phyloP scores from a whole-genome alignment of 148 eudicot species.

The Chenopodium berlandieri region DNA sequence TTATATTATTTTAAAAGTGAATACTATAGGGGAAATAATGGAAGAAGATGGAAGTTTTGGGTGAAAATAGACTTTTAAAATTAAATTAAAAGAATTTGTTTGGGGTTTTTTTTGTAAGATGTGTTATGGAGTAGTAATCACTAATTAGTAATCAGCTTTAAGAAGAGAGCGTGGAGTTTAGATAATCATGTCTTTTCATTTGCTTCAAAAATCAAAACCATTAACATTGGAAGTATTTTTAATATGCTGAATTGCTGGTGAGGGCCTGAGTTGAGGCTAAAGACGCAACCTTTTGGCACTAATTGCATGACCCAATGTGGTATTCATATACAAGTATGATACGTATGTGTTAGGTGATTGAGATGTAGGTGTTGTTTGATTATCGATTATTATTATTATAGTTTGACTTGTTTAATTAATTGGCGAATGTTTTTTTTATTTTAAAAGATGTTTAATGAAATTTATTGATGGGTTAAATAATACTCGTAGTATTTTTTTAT shows the following conservation, averaged over 20 bases:
- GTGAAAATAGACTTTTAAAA: too few species aligned
- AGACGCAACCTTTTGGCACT: neutral
- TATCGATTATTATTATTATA: neutral
- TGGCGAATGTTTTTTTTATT: too few species aligned
- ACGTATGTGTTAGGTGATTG: neutral
- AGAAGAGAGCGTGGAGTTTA: conserved; percentile 19
- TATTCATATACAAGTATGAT: neutral
- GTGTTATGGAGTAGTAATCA: too few species aligned
- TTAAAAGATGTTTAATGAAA: too few species aligned
- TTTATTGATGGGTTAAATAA: too few species aligned
- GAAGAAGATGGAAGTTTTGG: too few species aligned
- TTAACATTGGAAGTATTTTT: neutral
- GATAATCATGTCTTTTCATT: conserved; percentile 17
- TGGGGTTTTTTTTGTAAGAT: too few species aligned
- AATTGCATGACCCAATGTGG: neutral
- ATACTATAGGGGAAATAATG: too few species aligned
- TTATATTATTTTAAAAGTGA: too few species aligned
- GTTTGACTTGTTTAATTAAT: neutral
- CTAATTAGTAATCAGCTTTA: neutral
- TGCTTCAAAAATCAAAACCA: neutral
- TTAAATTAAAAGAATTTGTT: neutral
- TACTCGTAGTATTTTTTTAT: too few species aligned
- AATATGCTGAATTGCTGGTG: neutral
- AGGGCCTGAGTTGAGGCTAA: neutral
- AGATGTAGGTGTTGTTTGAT: neutral